Evolutionary conservation across 176 grass and related monocot species (phyloP).

Genomic region (Eremochloa ophiuroides): DNA sequence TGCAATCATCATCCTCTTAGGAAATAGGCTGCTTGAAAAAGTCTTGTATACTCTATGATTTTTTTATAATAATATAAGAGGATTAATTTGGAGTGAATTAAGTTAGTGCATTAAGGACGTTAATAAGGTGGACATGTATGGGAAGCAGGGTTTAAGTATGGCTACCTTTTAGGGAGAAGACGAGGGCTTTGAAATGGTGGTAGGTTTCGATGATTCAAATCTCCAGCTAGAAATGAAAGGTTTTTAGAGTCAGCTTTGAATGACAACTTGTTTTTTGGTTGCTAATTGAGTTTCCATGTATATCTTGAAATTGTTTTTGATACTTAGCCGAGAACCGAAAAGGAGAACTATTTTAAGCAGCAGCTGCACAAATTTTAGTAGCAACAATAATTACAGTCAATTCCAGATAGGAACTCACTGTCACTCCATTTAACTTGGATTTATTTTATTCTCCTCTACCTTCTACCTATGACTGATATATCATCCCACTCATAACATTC

Average conservation of each 20-base stretch:
- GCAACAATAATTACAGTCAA: not conserved
- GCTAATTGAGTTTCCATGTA: not conserved
- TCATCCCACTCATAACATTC: not conserved
- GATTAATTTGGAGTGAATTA: slow-evolving; percentile 6
- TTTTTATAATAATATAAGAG: too few relatives aligned
- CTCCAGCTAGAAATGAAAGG: not conserved
- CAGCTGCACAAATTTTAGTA: not conserved
- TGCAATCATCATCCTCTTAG: not conserved
- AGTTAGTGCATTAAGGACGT: not conserved
- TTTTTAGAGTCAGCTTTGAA: not conserved
- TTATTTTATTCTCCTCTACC: not conserved
- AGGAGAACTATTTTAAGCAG: not conserved
- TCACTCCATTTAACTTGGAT: not conserved
- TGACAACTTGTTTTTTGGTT: not conserved
- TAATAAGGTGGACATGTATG: not conserved
- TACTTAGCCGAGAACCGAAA: not conserved
- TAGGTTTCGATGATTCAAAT: not conserved
- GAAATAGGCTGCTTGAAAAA: too few relatives aligned
- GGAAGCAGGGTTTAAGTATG: not conserved
- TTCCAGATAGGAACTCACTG: not conserved
- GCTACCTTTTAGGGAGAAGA: not conserved
- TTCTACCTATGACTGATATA: not conserved
- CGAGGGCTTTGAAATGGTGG: too few relatives aligned
- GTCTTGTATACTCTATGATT: too few relatives aligned
- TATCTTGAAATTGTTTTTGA: not conserved